phyloP scores from a whole-genome alignment of 805 yeast species.

The Debaryomyces maramus region DNA sequence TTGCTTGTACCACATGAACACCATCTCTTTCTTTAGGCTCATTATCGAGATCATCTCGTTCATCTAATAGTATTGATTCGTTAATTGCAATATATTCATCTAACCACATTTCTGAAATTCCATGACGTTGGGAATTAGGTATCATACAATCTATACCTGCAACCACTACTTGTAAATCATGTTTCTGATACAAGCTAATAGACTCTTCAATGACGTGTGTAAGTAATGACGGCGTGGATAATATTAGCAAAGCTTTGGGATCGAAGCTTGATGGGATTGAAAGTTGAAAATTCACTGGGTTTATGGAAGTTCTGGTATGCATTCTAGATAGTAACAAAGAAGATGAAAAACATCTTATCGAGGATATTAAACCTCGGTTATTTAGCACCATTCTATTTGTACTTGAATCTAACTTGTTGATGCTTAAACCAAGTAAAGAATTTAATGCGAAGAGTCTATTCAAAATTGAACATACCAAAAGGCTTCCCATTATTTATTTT shows the following conservation, averaged over 20 bases:
- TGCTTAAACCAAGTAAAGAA: too few species aligned
- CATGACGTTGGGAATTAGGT: conserved; percentile 32
- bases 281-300: conserved; percentile 12
- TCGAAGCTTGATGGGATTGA: conserved; percentile 10
- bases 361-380: background rate
- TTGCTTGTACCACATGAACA: conserved; percentile 27
- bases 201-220: conserved; percentile 31
- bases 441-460: too few species aligned
- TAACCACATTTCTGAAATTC: conserved; percentile 42
- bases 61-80: conserved; percentile 19
- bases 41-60: conserved; percentile 23
- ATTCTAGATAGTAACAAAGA: background rate
- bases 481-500: too few species aligned
- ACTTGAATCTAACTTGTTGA: background rate
- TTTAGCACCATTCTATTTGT: background rate
- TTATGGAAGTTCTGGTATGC: conserved; percentile 13
- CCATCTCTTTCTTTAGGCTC: conserved; percentile 35
- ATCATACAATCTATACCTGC: conserved; percentile 43
- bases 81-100: conserved; percentile 22
- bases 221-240: conserved; percentile 38
- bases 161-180: conserved; percentile 35
- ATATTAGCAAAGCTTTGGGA: conserved; percentile 32
- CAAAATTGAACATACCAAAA: too few species aligned
- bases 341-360: background rate
- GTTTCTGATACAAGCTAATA: conserved; percentile 23